Evolutionary conservation across 2,329 filamentous ascomycete species (phyloP), one percentile per base, ranked within the genome.

Genomic region (Sporothrix dimorphospora): DNA sequence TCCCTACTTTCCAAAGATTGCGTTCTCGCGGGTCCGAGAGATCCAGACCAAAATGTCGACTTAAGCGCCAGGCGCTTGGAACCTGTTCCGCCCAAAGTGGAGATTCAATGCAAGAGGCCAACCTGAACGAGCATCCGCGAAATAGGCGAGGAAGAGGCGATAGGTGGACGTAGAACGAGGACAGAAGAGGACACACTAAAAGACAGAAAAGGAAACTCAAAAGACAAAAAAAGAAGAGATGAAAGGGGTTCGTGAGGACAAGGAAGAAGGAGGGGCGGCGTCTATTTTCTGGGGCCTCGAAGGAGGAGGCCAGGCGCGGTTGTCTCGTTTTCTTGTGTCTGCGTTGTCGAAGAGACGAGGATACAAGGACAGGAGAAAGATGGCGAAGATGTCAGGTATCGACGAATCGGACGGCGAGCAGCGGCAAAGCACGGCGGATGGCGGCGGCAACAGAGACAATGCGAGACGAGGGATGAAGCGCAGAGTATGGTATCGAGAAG

Each of bases 231-330:
- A 47, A 63, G 70, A 69, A n/a, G 65, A 71, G 65, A 71, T 73
- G 72, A 71, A 69, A 69, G 69, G 69, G 71, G 67, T 45, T 63
- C 59, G 59, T 27, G 49, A 21, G 51, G 57, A 42, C n/a, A 11
- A 61, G 24, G 19, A 47, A 65, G 69, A 21, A 27, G 45, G 21
- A n/a, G 66, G 65, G 65, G 11, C 47, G 66, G 47, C 66, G 66
- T 69, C 66, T 55, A 55, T 40, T 42, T 69, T 40, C 11, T 4
- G 30, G 49, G 49, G 47, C n/a, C 40, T 16, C 61, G 34, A 34
- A 49, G n/a, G 1, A 47, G 24, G 24, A 27, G 40, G 61, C 61
- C 21, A 63, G 61, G 42, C 61, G 61, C 61, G 61, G 47, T 30
- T 55, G 47, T 69, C n/a, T 38, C 34, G 21, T 16, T 42, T 55